phyloP scores from a whole-genome alignment of 768 basidiomycete species.

The Lentinula edodes region DNA sequence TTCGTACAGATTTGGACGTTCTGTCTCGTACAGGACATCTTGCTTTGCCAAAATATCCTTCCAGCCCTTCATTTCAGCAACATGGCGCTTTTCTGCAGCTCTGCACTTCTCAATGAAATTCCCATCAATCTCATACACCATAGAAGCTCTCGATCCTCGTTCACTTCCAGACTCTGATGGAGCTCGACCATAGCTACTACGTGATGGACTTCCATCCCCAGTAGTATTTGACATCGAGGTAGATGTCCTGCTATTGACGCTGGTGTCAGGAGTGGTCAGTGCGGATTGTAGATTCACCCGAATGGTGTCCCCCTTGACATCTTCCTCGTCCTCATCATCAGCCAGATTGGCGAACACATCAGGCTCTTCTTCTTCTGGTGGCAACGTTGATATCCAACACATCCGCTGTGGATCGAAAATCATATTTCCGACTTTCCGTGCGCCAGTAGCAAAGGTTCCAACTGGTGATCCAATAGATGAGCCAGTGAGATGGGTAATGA shows the following conservation, averaged over 20 bases:
- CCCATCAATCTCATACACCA: constrained; percentile 75
- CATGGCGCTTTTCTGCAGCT: constrained; percentile 77
- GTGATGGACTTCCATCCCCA: constrained; percentile 50
- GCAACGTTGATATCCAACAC: constrained; percentile 89
- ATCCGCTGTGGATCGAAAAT: constrained; percentile 91
- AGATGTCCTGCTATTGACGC: constrained; percentile 15
- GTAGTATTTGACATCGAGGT: constrained; percentile 19
- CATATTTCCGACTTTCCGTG: constrained; percentile 96
- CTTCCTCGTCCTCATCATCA: constrained; percentile 83
- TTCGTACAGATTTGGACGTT: constrained; percentile 68
- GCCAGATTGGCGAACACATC: constrained; percentile 93
- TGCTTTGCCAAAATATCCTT: constrained; percentile 29
- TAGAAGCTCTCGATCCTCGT: constrained; percentile 73
- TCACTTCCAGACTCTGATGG: constrained; percentile 76
- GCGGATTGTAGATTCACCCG: constrained; percentile 48
- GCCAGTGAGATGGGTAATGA: constrained; percentile 91
- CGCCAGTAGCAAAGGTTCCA: constrained; percentile 67
- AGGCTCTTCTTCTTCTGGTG: constrained; percentile 88
- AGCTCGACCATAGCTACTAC: constrained; percentile 51
- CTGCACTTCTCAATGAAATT: constrained; percentile 67
- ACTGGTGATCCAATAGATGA: constrained; percentile 81
- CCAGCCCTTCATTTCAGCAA: constrained; percentile 84
- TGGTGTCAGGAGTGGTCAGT: constrained; percentile 19
- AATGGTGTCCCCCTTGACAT: constrained; percentile 72
- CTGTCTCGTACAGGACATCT: constrained; percentile 38